Evolutionary conservation across 1,284 basidiomycete species (phyloP), one percentile per base, ranked within the genome.

Genomic region (Ceratobasidium sp.): DNA sequence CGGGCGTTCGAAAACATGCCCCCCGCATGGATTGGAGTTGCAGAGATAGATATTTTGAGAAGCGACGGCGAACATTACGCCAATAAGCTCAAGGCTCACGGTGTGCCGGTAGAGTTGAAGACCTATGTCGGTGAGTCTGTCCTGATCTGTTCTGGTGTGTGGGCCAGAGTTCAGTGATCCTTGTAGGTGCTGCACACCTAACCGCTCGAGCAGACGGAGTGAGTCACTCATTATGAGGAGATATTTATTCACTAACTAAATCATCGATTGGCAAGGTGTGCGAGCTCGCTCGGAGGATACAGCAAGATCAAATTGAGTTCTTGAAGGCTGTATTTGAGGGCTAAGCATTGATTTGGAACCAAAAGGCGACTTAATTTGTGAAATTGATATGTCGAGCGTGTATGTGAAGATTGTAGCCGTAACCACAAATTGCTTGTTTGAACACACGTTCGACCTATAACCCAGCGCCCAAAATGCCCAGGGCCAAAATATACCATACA

Each of bases 1-100:
- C 76, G 42, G 20, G 49, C 84, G 29, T 77, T 91, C 70, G 76
- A 76, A 43, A 83, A 81, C 71, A 52, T 83, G 1, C 85, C 88
- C 0, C 82, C 80, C 17, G 57, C 67, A 0, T 90, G 85, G 84
- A 64, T 71, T 17, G 42, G 56, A 20, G 56, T 68, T 5, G 47
- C 70, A 13, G 90, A 89, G 76, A 75, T 87, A 38, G 90, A 92
- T 76, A 85, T 91, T 55, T 78, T 91, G 69, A 80, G 83, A 49
- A 85, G 86, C 43, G 90, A 92, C 74, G 90, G 87, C 0, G 79
- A 89, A 1, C 81, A 80, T 20, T 91, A 89, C 73, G 87, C 82
- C 0, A 81, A 87, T 72, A 88, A 86, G 75, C 76, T 92, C 74
- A 80, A 76, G 71, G 76, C 78, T 29, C 80, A 81, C 2, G 89